These are phyloP conservation scores for Misopates orontium DNA, from an alignment of 257 asterid species.

Conservation along the genomic window DNA sequence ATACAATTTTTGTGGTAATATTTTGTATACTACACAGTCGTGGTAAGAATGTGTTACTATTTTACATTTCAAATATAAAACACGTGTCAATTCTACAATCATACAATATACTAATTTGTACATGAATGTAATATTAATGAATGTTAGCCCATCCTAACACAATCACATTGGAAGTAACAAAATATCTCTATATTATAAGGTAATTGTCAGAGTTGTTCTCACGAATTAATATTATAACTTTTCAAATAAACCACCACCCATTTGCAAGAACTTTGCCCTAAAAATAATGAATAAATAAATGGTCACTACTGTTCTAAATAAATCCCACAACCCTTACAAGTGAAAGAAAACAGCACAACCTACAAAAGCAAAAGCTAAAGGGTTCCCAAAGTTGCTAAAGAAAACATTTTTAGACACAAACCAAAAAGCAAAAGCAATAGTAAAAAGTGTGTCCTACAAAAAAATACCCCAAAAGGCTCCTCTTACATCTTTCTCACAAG, in stretches of 20 bases:
- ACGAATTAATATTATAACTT: not conserved
- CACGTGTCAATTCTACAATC: too few relatives aligned
- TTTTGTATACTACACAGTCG: too few relatives aligned
- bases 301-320: conserved; percentile 21
- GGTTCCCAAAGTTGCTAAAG: conserved; percentile 26
- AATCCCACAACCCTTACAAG: conserved; percentile 32
- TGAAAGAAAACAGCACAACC: conserved; percentile 31
- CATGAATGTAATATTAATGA: too few relatives aligned
- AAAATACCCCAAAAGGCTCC: conserved; percentile 1
- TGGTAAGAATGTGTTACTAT: too few relatives aligned
- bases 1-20: too few relatives aligned
- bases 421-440: conserved; percentile 28
- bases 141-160: too few relatives aligned
- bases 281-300: not conserved
- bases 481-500: not conserved
- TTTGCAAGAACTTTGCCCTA: not conserved
- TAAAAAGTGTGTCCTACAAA: not conserved
- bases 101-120: too few relatives aligned
- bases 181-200: conserved; percentile 30
- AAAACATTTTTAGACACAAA: conserved; percentile 20
- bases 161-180: not conserved
- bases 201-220: conserved; percentile 31
- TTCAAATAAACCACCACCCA: not conserved
- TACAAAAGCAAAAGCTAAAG: conserved; percentile 26
- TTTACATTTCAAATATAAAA: too few relatives aligned